phyloP scores from a whole-genome alignment of 129 eudicot genomes.

The Flaveria brownii region DNA sequence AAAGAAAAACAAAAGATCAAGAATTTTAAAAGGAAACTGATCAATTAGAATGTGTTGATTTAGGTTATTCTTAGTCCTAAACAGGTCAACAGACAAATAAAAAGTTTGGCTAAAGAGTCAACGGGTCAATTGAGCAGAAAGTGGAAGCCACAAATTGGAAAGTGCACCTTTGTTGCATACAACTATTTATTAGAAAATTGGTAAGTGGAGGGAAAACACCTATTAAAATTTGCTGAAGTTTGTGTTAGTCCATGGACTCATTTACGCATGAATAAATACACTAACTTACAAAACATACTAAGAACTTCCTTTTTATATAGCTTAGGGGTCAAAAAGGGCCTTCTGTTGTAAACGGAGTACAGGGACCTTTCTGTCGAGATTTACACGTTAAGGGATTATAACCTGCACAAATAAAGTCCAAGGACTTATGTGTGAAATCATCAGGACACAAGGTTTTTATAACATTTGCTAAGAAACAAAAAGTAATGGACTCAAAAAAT shows the following conservation, averaged over 20 bases:
- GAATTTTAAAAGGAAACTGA: constrained; percentile 5
- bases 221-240: background rate
- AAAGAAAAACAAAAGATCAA: constrained; percentile 8
- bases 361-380: background rate
- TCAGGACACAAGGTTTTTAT: background rate
- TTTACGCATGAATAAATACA: background rate
- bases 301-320: background rate
- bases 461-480: background rate
- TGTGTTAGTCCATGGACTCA: background rate
- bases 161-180: background rate
- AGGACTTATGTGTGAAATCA: background rate
- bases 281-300: background rate
- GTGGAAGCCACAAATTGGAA: background rate
- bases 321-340: background rate
- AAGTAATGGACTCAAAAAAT: background rate
- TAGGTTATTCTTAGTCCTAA: constrained; percentile 3
- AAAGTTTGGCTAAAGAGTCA: background rate
- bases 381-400: background rate
- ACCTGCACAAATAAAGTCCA: background rate
- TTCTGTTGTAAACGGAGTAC: background rate
- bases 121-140: background rate
- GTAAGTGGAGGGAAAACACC: background rate
- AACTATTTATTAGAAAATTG: background rate
- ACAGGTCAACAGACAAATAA: background rate
- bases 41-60: background rate